phyloP scores from a whole-genome alignment of 2,329 filamentous ascomycete species.

The Coniochaeta ligniaria region DNA sequence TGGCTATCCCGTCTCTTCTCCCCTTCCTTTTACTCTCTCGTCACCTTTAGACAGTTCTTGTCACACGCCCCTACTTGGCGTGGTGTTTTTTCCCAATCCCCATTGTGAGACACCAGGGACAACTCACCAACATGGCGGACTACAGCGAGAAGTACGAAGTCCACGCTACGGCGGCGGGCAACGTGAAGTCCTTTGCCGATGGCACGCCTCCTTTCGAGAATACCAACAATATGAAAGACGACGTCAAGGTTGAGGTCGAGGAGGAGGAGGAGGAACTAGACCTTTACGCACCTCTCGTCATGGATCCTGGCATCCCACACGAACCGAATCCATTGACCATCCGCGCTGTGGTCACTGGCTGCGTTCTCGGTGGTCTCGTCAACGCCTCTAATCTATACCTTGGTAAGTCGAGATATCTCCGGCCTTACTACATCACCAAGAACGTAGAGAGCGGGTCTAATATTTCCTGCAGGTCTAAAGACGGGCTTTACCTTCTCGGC shows the following conservation, averaged over 20 bases:
- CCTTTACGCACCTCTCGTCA: constrained; percentile 29
- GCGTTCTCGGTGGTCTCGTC: constrained; percentile 44
- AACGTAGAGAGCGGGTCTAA: background rate
- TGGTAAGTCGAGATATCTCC: constrained; percentile 29
- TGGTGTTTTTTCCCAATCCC: background rate
- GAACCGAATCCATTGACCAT: constrained; percentile 39
- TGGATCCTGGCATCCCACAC: constrained; percentile 23
- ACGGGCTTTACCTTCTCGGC: constrained; percentile 38
- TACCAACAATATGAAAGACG: constrained; percentile 11
- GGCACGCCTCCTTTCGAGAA: constrained; percentile 13
- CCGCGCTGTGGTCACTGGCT: constrained; percentile 43
- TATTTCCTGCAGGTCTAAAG: constrained; percentile 28
- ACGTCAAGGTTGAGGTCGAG: constrained; percentile 17
- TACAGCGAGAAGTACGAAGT: constrained; percentile 12
- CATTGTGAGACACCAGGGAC: constrained; percentile 3
- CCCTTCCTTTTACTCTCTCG: background rate
- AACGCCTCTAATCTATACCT: constrained; percentile 53
- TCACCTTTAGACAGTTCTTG: background rate
- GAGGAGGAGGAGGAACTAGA: constrained; percentile 25
- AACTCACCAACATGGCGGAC: constrained; percentile 10
- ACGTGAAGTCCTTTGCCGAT: constrained; percentile 16
- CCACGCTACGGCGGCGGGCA: constrained; percentile 9
- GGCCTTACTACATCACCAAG: background rate
- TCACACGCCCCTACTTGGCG: background rate
- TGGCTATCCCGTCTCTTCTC: background rate